Conservation (phyloP, 192 early-diverging fungal species). For the Glomus cerebriforme region DNA sequence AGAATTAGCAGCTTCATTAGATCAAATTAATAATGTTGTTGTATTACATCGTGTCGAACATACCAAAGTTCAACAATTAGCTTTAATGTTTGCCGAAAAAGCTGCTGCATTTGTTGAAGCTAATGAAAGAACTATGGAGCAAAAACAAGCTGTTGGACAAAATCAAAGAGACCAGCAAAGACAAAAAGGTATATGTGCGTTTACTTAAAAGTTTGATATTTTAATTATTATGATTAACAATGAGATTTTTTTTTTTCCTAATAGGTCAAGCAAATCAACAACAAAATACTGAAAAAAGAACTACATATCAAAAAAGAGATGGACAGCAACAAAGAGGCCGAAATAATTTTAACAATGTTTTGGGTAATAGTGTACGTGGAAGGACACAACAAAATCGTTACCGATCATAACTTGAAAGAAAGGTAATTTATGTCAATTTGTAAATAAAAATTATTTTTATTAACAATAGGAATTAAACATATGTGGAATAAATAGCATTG, state of each 20-base stretch:
- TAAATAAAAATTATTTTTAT: no score
- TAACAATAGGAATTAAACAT: no score
- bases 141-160: slow-evolving; percentile 52
- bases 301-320: slow-evolving; percentile 25
- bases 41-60: slow-evolving; percentile 78
- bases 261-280: slow-evolving; percentile 27
- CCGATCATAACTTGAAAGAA: slow-evolving; percentile 16
- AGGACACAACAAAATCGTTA: slow-evolving; percentile 30
- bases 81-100: slow-evolving; percentile 87
- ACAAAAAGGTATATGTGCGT: slow-evolving; percentile 12
- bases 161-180: slow-evolving; percentile 21
- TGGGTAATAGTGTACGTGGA: slow-evolving; percentile 37
- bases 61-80: slow-evolving; percentile 80
- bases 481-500: no score
- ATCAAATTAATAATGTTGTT: slow-evolving; percentile 79
- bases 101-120: slow-evolving; percentile 80
- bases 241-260: neutral
- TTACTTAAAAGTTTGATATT: neutral
- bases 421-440: no score
- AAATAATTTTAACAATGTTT: slow-evolving; percentile 38
- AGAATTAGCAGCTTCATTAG: slow-evolving; percentile 87
- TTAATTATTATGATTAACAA: neutral
- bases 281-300: slow-evolving; percentile 31
- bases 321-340: slow-evolving; percentile 10
- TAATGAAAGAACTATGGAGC: slow-evolving; percentile 91